A percentile compares a stretch with the other conserved stretches of the same genome.
Conservation (phyloP, 345 rosid species). For the Gossypium australe region DNA sequence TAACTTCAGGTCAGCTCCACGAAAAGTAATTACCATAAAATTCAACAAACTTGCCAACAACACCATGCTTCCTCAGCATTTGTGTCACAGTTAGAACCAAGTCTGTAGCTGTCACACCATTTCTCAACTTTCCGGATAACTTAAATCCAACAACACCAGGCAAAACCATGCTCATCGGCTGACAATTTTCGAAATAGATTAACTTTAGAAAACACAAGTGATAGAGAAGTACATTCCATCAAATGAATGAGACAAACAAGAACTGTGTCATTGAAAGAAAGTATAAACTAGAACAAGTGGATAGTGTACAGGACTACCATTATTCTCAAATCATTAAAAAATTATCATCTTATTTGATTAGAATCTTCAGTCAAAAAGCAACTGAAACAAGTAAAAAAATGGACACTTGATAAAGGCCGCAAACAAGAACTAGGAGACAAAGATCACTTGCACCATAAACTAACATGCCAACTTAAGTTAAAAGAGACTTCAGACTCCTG, state of each 20-base stretch:
- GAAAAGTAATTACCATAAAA: slow-evolving; percentile 65
- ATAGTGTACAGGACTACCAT: not conserved
- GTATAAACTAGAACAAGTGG: not conserved
- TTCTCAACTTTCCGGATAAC: slow-evolving; percentile 65
- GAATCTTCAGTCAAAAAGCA: not conserved
- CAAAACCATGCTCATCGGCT: slow-evolving; percentile 99
- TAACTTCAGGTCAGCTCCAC: slow-evolving; percentile 13
- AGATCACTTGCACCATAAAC: not conserved
- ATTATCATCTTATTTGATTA: not conserved
- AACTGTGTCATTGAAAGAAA: not conserved
- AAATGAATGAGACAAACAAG: not conserved
- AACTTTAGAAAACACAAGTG: slow-evolving; percentile 8
- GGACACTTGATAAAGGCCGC: not conserved
- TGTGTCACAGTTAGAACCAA: slow-evolving; percentile 96
- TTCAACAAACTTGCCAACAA: slow-evolving; percentile 98
- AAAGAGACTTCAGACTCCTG: not conserved
- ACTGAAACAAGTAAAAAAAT: not conserved
- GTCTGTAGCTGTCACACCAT: slow-evolving; percentile 98
- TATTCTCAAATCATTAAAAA: not conserved
- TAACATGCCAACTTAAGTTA: not conserved
- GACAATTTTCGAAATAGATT: slow-evolving; percentile 17
- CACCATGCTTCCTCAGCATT: slow-evolving; percentile 98
- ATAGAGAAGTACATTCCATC: not conserved
- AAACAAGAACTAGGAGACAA: not conserved
- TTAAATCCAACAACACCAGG: slow-evolving; percentile 99